Base-by-base conservation (phyloP, 1,284 basidiomycete species). In the Tremellales sp. region DNA sequence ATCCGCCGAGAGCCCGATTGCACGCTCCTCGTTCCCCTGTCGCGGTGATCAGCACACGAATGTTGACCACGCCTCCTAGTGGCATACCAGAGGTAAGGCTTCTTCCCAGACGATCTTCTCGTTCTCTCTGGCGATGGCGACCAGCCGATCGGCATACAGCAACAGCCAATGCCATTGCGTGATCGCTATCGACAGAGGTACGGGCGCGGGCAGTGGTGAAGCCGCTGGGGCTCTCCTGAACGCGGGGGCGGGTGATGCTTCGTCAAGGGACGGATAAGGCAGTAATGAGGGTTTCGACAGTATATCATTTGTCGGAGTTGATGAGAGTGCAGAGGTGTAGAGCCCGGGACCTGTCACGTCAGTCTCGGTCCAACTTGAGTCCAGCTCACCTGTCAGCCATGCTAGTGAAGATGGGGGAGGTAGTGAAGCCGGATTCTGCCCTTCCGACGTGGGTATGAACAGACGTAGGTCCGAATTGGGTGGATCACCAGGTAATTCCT, bases 131-230 rank as follows among this genome's bases (percentile, higher is more conserved):
- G 86, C 86, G 33, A 97, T 79, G 4, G 83, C 90, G 21, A 84
- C 77, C 6, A 97, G 80, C 29, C 84, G 79, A 66, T 94, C 86
- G 29, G 78, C 76, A 72, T 92, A 97, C 1, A 98, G 77, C 12
- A 97, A 73, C 21, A 98, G 76, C 67, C 92, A 89, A 66, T 98
- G 94, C 69, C 91, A 96, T 67, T 94, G 87, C 0, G 92, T 96
- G 50, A 96, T 75, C 13, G 84, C 81, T 62, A 96, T 83, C 3
- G 89, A 88, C 8, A 84, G 51, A 1, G 70, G 70, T 35, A 64
- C 54, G 7, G 60, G 65, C 2, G 88, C 87, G 10, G 78, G 61
- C 4, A 70, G 58, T 7, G 52, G 43, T 11, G 48, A 22, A 15
- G 41, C 35, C 2, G 53, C 46, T 13, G 49, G 23, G 3, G 53